Conservation (phyloP, 2,329 filamentous ascomycete species). For the Xylariales sp. region DNA sequence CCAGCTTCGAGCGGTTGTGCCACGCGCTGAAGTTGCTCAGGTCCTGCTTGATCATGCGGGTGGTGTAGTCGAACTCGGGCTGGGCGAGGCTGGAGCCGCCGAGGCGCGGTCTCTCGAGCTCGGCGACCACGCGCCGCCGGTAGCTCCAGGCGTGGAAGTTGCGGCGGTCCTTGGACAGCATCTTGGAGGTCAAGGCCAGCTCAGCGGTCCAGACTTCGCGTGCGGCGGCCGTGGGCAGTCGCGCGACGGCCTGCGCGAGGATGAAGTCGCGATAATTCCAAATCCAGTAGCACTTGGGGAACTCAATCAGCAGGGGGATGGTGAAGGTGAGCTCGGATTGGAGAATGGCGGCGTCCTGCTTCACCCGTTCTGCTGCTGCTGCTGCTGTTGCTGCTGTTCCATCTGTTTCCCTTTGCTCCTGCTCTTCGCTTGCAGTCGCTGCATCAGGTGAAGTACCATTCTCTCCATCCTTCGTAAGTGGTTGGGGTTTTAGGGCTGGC, state of each 20-base stretch:
- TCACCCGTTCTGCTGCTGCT: no score
- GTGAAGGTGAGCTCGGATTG: constrained; percentile 75
- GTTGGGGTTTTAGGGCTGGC: constrained; percentile 40
- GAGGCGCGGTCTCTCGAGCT: constrained; percentile 59
- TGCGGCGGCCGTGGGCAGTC: constrained; percentile 53
- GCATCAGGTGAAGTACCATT: constrained; percentile 45
- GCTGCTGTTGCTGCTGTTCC: no score
- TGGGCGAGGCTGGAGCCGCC: constrained; percentile 64
- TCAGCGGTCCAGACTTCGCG: constrained; percentile 78
- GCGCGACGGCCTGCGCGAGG: constrained; percentile 63
- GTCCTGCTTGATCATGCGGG: constrained; percentile 77
- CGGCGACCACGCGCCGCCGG: constrained; percentile 70
- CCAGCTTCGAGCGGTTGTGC: constrained; percentile 85
- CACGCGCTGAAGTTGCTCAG: constrained; percentile 96
- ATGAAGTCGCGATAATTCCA: constrained; percentile 95
- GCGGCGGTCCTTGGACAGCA: constrained; percentile 79
- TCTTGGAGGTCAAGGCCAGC: constrained; percentile 76
- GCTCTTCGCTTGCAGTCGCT: constrained; percentile 13
- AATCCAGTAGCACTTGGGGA: constrained; percentile 98
- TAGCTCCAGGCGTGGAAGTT: constrained; percentile 99
- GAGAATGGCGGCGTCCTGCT: constrained; percentile 47
- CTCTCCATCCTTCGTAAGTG: constrained; percentile 46
- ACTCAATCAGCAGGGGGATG: constrained; percentile 76
- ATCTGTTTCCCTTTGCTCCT: no score
- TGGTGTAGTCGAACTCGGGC: constrained; percentile 84